Base-by-base conservation (phyloP, 768 basidiomycete genomes). In the Tylopilus subfusipes region DNA sequence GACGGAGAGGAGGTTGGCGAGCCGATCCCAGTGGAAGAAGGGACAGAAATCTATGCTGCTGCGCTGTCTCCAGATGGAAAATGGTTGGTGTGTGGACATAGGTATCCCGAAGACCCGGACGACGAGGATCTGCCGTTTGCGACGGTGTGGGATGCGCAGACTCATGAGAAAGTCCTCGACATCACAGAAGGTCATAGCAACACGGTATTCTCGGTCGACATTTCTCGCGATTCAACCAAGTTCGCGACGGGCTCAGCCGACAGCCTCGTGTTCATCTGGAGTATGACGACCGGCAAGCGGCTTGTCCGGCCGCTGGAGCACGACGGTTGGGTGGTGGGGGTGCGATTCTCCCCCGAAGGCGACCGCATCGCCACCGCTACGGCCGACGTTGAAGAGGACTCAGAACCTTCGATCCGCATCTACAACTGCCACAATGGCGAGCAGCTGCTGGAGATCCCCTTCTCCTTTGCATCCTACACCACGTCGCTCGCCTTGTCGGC, bases 301-400 rank as follows among this genome's bases (percentile, higher is more conserved):
- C 33, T 43, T 5, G 18, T 44, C 2, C 42, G 42, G 3, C 50
- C 50, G 1, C 27, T 52, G 1, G 3, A 43, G 4, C 50, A 48
- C 22, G 40, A 56, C 2, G 16, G 19, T 11, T 2, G 4, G 0
- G 39, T 51, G 19, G 21, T 48, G 4, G 44, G 21, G 2, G 40
- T 51, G n/a, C 30, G 33, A 10, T 56, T 56, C 7, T 48, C 55
- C 24, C 40, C 55, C 1, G 16, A n/a, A 12, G 55, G 55, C 4
- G 31, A 47, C 33, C 40, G 50, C 10, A 16, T 56, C 18, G 55
- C 50, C 24, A 42, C 47, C 2, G 39, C 31, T 8, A 34, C 40
- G 2, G 38, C 16, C 22, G 5, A 31, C n/a, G n/a, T n/a, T n/a
- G n/a, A n/a, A n/a, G n/a, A n/a, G n/a, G n/a, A n/a, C n/a, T n/a